Evolutionary conservation across 495 filamentous ascomycete species (phyloP), one percentile per base, ranked within the genome.

Genomic region (Apiosordaria backusii): DNA sequence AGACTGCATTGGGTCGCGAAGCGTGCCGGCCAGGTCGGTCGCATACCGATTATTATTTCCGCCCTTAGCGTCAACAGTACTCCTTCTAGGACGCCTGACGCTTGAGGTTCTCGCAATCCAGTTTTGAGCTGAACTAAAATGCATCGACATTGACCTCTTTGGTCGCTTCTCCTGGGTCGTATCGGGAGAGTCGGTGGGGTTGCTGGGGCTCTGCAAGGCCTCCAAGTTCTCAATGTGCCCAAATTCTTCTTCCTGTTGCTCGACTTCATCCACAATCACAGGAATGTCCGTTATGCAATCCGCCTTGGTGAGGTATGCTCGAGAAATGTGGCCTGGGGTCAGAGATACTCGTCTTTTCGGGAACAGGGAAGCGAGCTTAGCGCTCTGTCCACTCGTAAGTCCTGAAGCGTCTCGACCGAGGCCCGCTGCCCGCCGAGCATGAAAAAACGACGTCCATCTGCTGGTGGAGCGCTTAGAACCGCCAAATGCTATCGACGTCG

Each of bases 41-140:
- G 78, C 75, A 74, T 82, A 80, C 9, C 80, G 78, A 65, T 78
- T 78, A 50, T 74, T 70, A 61, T 25, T 19, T 67, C 72, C 77
- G 50, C 70, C 74, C 62, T 78, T 77, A 24, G 74, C 70, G 27
- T 76, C 75, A 57, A 68, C 57, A 10, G 71, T 70, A 62, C 77
- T 74, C 59, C 81, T 77, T 70, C 80, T 83, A 24, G 76, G 75
- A 19, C 79, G 77, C 60, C 82, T 75, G 21, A 83, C 67, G 69
- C 83, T 85, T 57, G 83, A 78, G 16, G 77, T 79, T 69, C 76
- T 80, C 13, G 81, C 67, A 60, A 84, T 79, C 84, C 83, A 85
- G 35, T 71, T 80, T 53, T 74, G 74, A 7, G 81, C 79, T 7
- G 82, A 81, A 67, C 76, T 79, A 65, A 85, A 84, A 66, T 84